These are phyloP conservation scores for Leccinum olivaceopallidum DNA, from an alignment of 768 basidiomycete genomes.

Conservation along the genomic window DNA sequence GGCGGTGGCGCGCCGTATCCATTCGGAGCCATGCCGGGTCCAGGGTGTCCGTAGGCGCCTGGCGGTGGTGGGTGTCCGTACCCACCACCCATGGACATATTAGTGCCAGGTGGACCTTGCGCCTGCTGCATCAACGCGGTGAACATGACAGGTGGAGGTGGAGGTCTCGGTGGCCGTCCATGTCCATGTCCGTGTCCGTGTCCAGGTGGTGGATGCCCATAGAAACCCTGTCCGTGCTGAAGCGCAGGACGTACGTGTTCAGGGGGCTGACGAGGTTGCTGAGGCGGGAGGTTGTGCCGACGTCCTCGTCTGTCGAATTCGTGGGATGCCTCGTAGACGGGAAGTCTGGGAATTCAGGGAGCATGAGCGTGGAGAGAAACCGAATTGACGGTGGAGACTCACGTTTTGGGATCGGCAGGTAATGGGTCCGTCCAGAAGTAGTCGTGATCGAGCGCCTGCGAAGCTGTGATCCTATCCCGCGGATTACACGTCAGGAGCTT, in stretches of 20 bases:
- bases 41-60: constrained; percentile 14
- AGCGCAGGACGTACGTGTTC: constrained; percentile 36
- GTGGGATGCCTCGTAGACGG: constrained; percentile 78
- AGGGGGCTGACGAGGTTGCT: constrained; percentile 29
- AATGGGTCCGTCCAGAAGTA: constrained; percentile 94
- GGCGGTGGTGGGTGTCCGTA: constrained; percentile 15
- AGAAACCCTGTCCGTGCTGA: constrained; percentile 29
- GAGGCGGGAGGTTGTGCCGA: constrained; percentile 39
- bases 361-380: neutral
- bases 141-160: constrained; percentile 24
- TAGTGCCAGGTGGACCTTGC: constrained; percentile 12
- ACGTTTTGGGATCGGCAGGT: constrained; percentile 84
- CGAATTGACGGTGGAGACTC: constrained; percentile 24
- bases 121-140: constrained; percentile 33
- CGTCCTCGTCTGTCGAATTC: constrained; percentile 79
- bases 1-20: constrained; percentile 19
- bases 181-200: constrained; percentile 29
- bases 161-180: constrained; percentile 31
- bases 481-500: constrained; percentile 84
- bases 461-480: constrained; percentile 77
- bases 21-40: constrained; percentile 13
- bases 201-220: constrained; percentile 35
- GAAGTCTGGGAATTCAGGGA: constrained; percentile 46
- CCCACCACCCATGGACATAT: constrained; percentile 12
- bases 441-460: constrained; percentile 84